Conservation (phyloP, 2,329 filamentous ascomycete species). For the Sclerotinia trifoliorum region DNA sequence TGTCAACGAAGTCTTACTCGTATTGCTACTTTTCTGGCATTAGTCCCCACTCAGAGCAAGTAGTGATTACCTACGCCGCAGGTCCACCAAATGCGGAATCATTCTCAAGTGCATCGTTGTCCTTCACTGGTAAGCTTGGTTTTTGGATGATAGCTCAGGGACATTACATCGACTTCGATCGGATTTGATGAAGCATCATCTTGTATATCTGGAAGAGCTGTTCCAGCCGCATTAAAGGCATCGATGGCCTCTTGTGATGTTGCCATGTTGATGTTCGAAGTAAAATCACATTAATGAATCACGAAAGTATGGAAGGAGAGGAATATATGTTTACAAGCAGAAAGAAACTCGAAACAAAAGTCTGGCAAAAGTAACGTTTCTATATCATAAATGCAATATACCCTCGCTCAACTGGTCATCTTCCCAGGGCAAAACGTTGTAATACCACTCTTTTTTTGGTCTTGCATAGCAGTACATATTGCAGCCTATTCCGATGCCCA, state of each 20-base stretch:
- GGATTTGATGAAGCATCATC: neutral
- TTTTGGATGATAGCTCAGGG: neutral
- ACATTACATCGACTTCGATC: conserved; percentile 20
- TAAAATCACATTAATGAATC: neutral
- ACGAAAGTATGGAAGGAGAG: neutral
- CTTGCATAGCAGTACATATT: conserved; percentile 14
- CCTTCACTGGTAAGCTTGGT: conserved; percentile 12
- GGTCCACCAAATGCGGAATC: conserved; percentile 15
- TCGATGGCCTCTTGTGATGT: conserved; percentile 18
- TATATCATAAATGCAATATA: neutral
- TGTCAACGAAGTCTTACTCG: conserved; percentile 25
- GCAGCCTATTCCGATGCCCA: conserved; percentile 9
- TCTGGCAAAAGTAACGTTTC: neutral
- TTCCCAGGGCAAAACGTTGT: conserved; percentile 14
- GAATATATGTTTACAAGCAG: neutral
- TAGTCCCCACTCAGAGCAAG: neutral
- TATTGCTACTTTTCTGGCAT: conserved; percentile 8
- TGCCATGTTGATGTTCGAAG: conserved; percentile 1
- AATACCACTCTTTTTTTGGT: conserved; percentile 12
- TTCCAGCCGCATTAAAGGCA: conserved; percentile 9
- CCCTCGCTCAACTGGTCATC: neutral
- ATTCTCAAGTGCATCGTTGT: conserved; percentile 11
- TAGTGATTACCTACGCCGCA: neutral
- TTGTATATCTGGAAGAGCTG: neutral
- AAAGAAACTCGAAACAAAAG: conserved; percentile 1